These are phyloP conservation scores for Mortierella alpina DNA, from an alignment of 192 early-diverging fungal species.

Conservation along the genomic window DNA sequence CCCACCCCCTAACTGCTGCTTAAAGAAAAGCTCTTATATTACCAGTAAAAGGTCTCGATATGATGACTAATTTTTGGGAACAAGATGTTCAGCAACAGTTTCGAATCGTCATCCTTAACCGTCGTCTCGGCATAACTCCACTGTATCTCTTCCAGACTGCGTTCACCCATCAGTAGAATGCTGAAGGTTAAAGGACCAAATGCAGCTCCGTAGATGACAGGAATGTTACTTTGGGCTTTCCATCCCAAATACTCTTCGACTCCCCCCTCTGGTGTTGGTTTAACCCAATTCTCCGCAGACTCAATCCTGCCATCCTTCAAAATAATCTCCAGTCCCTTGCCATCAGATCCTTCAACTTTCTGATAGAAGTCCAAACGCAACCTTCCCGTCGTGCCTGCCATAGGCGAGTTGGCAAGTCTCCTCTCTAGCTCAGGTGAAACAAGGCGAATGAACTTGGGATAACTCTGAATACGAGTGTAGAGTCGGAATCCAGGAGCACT, in stretches of 20 bases:
- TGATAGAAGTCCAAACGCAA: background rate
- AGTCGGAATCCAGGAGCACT: constrained; percentile 4
- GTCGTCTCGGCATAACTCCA: background rate
- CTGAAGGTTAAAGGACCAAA: background rate
- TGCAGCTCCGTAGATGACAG: background rate
- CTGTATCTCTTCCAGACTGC: background rate
- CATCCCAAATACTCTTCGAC: background rate
- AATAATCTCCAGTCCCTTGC: background rate
- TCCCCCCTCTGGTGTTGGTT: background rate
- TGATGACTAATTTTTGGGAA: constrained; percentile 1
- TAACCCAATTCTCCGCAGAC: background rate
- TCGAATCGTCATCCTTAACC: constrained; percentile 1
- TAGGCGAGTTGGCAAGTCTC: constrained; percentile 16
- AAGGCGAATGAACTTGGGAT: constrained; percentile 21
- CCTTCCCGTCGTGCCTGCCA: constrained; percentile 14
- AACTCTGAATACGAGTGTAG: constrained; percentile 18
- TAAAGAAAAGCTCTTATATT: background rate
- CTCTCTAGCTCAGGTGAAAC: constrained; percentile 24
- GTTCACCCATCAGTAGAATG: background rate
- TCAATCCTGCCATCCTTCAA: background rate
- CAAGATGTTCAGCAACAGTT: background rate
- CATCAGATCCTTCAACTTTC: background rate
- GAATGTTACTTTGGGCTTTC: background rate
- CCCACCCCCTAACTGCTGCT: no score
- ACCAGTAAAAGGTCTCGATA: background rate